These are phyloP conservation scores for Chamaenerion angustifolium DNA, from an alignment of 345 rosid genomes.

Conservation along the genomic window DNA sequence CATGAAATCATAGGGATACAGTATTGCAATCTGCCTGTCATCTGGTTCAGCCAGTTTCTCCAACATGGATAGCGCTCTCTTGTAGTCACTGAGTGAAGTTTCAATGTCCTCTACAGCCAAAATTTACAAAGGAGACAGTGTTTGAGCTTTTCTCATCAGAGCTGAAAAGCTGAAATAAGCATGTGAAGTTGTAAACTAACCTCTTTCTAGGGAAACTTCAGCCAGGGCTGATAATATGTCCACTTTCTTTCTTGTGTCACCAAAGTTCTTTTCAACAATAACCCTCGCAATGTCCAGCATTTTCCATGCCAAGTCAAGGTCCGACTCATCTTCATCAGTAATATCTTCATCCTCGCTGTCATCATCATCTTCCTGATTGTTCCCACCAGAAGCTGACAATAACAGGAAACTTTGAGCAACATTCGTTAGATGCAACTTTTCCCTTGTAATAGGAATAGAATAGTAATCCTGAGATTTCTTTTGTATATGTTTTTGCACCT, in stretches of 20 bases:
- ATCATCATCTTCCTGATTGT: constrained; percentile 29
- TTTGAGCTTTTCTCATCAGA: background rate
- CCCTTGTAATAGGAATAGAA: too few species aligned
- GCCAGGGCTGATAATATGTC: constrained; percentile 70
- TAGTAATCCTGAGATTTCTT: too few species aligned
- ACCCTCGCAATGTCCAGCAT: constrained; percentile 89
- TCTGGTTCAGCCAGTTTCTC: constrained; percentile 80
- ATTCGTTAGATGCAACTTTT: too few species aligned
- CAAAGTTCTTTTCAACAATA: constrained; percentile 51
- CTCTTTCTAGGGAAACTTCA: constrained; percentile 88
- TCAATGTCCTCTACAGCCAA: constrained; percentile 66
- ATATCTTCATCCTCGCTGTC: constrained; percentile 39
- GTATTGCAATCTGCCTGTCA: constrained; percentile 64
- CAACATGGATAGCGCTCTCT: constrained; percentile 53
- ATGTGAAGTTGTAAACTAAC: constrained; percentile 22
- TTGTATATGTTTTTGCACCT: too few species aligned
- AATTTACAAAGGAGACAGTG: background rate
- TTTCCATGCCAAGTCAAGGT: constrained; percentile 92
- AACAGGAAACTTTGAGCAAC: background rate
- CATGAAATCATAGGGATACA: constrained; percentile 59
- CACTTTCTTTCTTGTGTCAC: constrained; percentile 68
- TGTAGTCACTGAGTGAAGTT: constrained; percentile 77
- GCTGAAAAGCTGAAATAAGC: background rate
- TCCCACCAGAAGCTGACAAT: constrained; percentile 25
- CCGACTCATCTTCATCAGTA: constrained; percentile 86